Percentiles rank a stretch among this genome's conserved stretches.
phyloP scores from a whole-genome alignment of 2,329 filamentous ascomycete genomes.

The Diplodia seriata region DNA sequence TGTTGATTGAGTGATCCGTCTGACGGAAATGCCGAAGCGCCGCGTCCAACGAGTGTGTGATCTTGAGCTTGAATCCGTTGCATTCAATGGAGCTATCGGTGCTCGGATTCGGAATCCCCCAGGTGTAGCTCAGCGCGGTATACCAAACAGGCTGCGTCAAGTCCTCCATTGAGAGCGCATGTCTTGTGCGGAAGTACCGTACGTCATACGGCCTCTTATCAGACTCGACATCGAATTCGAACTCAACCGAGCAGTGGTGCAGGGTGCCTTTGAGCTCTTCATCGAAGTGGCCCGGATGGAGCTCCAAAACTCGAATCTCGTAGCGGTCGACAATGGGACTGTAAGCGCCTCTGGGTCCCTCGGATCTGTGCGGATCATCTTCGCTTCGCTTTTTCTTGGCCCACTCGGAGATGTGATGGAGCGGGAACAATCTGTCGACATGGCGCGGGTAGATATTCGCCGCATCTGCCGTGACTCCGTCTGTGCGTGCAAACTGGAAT shows the following conservation, averaged over 20 bases:
- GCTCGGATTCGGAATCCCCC: constrained; percentile 33
- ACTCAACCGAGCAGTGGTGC: constrained; percentile 39
- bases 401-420: neutral
- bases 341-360: neutral
- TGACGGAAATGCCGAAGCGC: constrained; percentile 37
- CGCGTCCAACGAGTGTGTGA: constrained; percentile 36
- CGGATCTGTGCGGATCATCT: neutral
- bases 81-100: neutral
- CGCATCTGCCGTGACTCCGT: constrained; percentile 4
- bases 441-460: neutral
- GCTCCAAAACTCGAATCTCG: constrained; percentile 39
- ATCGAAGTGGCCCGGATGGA: constrained; percentile 34
- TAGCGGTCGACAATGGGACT: neutral
- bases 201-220: constrained; percentile 23
- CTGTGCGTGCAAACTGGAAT: neutral
- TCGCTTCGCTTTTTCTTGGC: neutral
- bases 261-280: constrained; percentile 34
- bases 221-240: constrained; percentile 34
- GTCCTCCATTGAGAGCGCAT: constrained; percentile 36
- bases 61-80: constrained; percentile 32
- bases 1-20: constrained; percentile 35
- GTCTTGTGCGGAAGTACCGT: constrained; percentile 34
- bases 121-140: constrained; percentile 39
- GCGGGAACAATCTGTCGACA: neutral
- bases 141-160: constrained; percentile 37